Percentiles rank a stretch among this genome's conserved stretches.
Evolutionary conservation across 1,284 basidiomycete genomes (phyloP).

Genomic region (Mycosarcoma maydis): DNA sequence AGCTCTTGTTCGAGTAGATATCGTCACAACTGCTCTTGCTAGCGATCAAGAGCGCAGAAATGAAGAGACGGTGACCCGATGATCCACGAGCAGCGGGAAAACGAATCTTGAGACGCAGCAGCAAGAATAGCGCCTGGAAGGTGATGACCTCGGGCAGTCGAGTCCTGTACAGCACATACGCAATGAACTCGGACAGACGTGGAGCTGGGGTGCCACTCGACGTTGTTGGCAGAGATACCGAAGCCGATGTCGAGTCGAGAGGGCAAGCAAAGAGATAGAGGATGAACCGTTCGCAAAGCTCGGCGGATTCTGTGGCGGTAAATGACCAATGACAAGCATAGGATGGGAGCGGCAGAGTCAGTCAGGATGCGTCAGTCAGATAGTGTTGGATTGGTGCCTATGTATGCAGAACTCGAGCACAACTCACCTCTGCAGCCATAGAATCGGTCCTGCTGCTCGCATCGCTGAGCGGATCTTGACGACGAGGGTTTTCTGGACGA

Average conservation of each 20-base stretch:
- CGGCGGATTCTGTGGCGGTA: conserved; percentile 40
- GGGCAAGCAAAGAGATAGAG: conserved; percentile 61
- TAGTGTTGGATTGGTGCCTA: too few relatives aligned
- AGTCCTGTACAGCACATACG: conserved; percentile 66
- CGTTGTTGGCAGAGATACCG: conserved; percentile 27
- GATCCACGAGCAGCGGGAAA: conserved; percentile 66
- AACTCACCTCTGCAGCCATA: conserved; percentile 55
- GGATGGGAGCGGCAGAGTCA: background rate
- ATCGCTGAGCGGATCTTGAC: conserved; percentile 19
- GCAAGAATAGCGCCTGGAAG: conserved; percentile 62
- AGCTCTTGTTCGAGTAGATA: conserved; percentile 67
- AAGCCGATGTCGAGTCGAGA: conserved; percentile 59
- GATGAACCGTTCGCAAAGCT: conserved; percentile 62
- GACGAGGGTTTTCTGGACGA: conserved; percentile 26
- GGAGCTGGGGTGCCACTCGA: conserved; percentile 46
- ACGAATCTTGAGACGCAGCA: conserved; percentile 64
- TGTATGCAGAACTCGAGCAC: background rate
- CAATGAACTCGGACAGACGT: conserved; percentile 65
- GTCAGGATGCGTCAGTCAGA: too few relatives aligned
- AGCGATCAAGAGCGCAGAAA: conserved; percentile 67
- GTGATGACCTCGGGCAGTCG: conserved; percentile 63
- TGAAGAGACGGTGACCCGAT: conserved; percentile 67
- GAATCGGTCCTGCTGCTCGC: conserved; percentile 53
- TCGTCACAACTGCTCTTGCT: conserved; percentile 67
- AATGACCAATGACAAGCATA: background rate